Percentiles rank a stretch among this genome's conserved stretches.
Evolutionary conservation across 1,284 basidiomycete species (phyloP).

Genomic region (Heterobasidion parviporum): DNA sequence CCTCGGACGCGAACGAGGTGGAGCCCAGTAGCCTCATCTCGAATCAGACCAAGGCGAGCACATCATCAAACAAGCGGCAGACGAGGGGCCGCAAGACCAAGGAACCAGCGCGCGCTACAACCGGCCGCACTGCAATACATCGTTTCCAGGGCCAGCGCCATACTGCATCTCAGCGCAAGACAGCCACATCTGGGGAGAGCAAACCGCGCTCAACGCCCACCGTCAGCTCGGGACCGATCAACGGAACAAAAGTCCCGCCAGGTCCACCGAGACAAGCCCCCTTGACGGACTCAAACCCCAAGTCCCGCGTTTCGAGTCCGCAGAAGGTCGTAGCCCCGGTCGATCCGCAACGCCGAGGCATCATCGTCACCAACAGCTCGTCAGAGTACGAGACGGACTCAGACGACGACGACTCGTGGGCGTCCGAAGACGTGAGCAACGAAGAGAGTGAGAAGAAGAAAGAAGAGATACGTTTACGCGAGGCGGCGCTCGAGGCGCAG

Average conservation of each 20-base stretch:
- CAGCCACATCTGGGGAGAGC: constrained; percentile 17
- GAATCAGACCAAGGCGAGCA: constrained; percentile 26
- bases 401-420: constrained; percentile 41
- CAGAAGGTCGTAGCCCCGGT: neutral
- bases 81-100: constrained; percentile 12
- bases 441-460: constrained; percentile 19
- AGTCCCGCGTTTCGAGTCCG: neutral
- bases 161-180: neutral
- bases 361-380: constrained; percentile 21
- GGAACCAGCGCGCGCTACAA: constrained; percentile 14
- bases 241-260: constrained; percentile 26
- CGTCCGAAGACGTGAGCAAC: constrained; percentile 39
- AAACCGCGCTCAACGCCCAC: constrained; percentile 37
- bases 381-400: constrained; percentile 39
- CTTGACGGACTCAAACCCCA: constrained; percentile 1
- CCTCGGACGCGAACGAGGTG: constrained; percentile 21
- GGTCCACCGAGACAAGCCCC: constrained; percentile 9
- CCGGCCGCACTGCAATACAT: constrained; percentile 13
- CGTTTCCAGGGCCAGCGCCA: neutral
- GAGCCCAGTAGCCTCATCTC: constrained; percentile 29
- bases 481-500: constrained; percentile 54
- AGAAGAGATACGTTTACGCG: constrained; percentile 26
- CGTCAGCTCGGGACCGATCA: constrained; percentile 48
- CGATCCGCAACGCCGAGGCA: constrained; percentile 15
- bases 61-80: constrained; percentile 8